These are phyloP conservation scores for Penicillium pulvis DNA, from an alignment of 495 filamentous ascomycete genomes.

Conservation along the genomic window DNA sequence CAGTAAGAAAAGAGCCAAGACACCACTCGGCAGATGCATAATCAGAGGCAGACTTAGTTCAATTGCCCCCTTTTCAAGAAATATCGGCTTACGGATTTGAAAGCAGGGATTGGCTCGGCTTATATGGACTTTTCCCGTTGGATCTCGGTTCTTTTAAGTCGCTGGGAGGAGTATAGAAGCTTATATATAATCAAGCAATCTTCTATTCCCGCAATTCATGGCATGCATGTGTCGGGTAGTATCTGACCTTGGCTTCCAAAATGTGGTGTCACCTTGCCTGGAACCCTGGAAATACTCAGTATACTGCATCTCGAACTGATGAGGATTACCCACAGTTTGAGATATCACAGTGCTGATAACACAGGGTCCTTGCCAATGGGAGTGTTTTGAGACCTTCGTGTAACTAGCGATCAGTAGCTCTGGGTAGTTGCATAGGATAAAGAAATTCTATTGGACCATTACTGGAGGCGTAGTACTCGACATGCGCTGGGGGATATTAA, in stretches of 20 bases:
- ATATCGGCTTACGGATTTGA: not conserved
- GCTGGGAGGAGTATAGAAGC: not conserved
- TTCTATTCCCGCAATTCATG: not conserved
- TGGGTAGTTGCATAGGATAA: not conserved
- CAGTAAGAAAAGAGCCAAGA: not conserved
- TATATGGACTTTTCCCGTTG: too few species aligned
- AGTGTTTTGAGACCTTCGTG: not conserved
- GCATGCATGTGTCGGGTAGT: not conserved
- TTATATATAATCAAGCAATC: not conserved
- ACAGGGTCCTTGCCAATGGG: not conserved
- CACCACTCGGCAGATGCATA: not conserved
- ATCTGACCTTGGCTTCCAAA: not conserved
- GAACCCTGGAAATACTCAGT: not conserved
- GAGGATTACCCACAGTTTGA: not conserved
- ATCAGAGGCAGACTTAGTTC: not conserved
- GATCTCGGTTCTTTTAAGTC: not conserved
- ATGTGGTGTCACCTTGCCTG: not conserved
- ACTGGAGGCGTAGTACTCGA: not conserved
- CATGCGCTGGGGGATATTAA: not conserved
- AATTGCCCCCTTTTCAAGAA: not conserved
- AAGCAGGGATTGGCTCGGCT: not conserved
- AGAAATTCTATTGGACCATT: not conserved
- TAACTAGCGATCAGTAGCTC: not conserved
- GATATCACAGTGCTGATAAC: not conserved
- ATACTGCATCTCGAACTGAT: not conserved